Base-by-base conservation (phyloP, 2,329 filamentous ascomycete species). In the Madurella fahalii region DNA sequence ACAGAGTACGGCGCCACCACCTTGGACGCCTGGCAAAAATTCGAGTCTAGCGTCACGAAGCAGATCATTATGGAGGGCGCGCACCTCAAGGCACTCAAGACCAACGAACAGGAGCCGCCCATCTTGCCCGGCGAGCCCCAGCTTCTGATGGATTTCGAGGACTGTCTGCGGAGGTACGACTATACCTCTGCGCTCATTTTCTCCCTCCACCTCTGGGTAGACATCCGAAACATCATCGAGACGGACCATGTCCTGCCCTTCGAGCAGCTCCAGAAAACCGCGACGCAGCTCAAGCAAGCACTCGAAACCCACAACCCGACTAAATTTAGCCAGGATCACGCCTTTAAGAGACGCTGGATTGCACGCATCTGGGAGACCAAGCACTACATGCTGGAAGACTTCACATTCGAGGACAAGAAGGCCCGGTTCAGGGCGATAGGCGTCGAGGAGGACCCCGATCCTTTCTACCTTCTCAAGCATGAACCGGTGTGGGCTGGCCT, bases 191-290 rank as follows among this genome's bases (percentile, higher is more conserved):
- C 64, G 16, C 55, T 68, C 1, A 57, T 69, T 16, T 67, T 71
- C 18, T 63, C 62, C 5, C 52, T 66, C 13, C 65, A 69, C 20
- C 59, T 69, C 3, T 65, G 66, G 44, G 58, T 66, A 31, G 66
- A 70, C 31, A 67, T 70, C 31, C 68, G 67, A 1, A 61, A 63
- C 39, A 67, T 67, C 32, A 51, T 69, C 18, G 68, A 69, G n/a
- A 49, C 46, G 1, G 52, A 60, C 12, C 53, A 46, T 17, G 32
- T 37, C 39, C 41, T 44, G 31, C 47, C 61, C 0, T 66, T 65
- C 31, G 47, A 60, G 39, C 54, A 61, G 15, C 49, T 65, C 9
- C 63, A 64, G 42, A 9, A 30, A 15, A 67, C 60, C 2, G 65
- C 57, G 2, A 17, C 41, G 3, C 40, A 31, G 11, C 55, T 57